These are phyloP conservation scores for Capsella rubella DNA, from an alignment of 441 rosid genomes.

Conservation along the genomic window DNA sequence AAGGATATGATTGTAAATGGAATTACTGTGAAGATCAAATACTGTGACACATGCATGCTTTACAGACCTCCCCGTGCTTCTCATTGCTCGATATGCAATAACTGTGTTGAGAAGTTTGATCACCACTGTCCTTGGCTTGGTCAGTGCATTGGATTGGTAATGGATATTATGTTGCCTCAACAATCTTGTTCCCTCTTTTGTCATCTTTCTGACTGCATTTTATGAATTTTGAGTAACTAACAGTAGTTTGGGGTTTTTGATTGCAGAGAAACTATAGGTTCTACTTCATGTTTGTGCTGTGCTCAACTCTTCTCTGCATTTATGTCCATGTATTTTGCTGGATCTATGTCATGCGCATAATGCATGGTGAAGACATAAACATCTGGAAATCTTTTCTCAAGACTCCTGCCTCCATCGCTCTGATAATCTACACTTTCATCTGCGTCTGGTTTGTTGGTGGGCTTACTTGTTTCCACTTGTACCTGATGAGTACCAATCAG, in stretches of 20 bases:
- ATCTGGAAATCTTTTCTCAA: constrained; percentile 85
- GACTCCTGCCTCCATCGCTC: constrained; percentile 87
- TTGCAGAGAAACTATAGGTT: constrained; percentile 97
- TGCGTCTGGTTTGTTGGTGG: constrained; percentile 98
- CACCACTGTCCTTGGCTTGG: constrained; percentile 99
- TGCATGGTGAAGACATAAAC: constrained; percentile 57
- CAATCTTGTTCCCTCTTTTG: neutral
- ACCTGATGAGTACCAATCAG: constrained; percentile 94
- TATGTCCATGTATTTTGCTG: constrained; percentile 93
- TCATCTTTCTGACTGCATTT: constrained; percentile 10
- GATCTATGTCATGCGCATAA: constrained; percentile 79
- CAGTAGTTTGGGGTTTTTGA: constrained; percentile 18
- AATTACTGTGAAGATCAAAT: constrained; percentile 76
- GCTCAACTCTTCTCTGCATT: constrained; percentile 82
- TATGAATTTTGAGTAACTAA: constrained; percentile 10
- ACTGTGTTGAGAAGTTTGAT: constrained; percentile 90
- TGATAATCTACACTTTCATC: constrained; percentile 74
- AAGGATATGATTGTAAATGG: constrained; percentile 88
- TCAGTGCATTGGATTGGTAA: constrained; percentile 97
- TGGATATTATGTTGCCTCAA: constrained; percentile 21
- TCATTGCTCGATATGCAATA: constrained; percentile 95
- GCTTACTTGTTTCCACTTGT: constrained; percentile 84
- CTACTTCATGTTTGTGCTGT: constrained; percentile 91
- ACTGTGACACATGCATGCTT: constrained; percentile 95
- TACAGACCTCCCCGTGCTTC: constrained; percentile 96